These are phyloP conservation scores for Thraustotheca clavata DNA, from an alignment of 352 stramenopile genomes.

Conservation along the genomic window DNA sequence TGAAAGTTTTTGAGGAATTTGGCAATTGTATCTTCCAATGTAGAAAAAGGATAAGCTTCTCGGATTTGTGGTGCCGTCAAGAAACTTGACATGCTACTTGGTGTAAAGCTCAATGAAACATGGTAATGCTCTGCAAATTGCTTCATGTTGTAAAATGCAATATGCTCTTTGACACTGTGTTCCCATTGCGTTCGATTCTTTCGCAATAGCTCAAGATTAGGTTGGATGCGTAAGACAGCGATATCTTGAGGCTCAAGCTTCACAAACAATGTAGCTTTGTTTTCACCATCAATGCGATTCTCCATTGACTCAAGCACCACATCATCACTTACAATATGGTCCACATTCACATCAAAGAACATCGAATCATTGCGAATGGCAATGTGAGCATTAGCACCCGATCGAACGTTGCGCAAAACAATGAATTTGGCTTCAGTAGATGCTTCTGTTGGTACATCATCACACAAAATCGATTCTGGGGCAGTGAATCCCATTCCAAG, in stretches of 20 bases:
- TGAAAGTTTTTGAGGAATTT: conserved; percentile 63
- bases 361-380: conserved; percentile 77
- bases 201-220: conserved; percentile 55
- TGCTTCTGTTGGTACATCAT: conserved; percentile 19
- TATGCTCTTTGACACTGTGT: conserved; percentile 81
- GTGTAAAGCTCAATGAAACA: conserved; percentile 78
- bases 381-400: conserved; percentile 49
- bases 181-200: conserved; percentile 80
- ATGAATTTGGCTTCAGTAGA: conserved; percentile 38
- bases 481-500: conserved; percentile 74
- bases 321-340: conserved; percentile 63
- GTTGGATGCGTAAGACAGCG: conserved; percentile 59
- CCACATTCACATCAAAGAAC: conserved; percentile 70
- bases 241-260: conserved; percentile 48
- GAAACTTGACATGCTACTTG: conserved; percentile 71
- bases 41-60: conserved; percentile 76
- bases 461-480: conserved; percentile 47
- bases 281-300: neutral
- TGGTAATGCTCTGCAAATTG: conserved; percentile 86
- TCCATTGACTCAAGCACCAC: conserved; percentile 25
- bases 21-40: conserved; percentile 78
- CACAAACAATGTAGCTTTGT: conserved; percentile 45
- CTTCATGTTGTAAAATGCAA: conserved; percentile 86
- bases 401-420: conserved; percentile 67
- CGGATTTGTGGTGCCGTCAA: conserved; percentile 77